These are phyloP conservation scores for Sporothrix brunneoviolacea DNA, from an alignment of 2,329 filamentous ascomycete species.

Conservation along the genomic window DNA sequence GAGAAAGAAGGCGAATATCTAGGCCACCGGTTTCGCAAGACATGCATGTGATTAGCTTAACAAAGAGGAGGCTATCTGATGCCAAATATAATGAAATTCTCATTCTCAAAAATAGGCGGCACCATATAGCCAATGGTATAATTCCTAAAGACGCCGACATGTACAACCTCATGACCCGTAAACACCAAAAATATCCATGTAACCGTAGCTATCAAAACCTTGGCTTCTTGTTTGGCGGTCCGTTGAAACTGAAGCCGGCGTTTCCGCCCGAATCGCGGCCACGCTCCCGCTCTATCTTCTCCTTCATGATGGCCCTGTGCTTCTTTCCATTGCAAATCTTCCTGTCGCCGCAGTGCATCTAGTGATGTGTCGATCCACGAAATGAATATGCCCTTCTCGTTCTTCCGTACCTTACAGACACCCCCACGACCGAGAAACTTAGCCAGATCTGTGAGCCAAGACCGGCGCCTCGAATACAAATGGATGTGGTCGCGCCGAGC, in stretches of 20 bases:
- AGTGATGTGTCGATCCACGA: constrained; percentile 89
- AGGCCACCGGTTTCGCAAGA: too few relatives aligned
- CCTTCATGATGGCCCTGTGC: constrained; percentile 88
- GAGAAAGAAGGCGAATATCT: too few relatives aligned
- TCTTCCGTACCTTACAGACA: constrained; percentile 84
- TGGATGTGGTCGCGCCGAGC: constrained; percentile 73
- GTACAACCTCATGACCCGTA: not conserved
- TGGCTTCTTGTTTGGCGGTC: constrained; percentile 42
- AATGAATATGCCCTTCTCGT: constrained; percentile 75
- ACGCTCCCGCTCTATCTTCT: constrained; percentile 68
- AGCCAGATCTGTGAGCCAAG: constrained; percentile 80
- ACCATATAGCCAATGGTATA: not conserved
- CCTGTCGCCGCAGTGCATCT: constrained; percentile 71
- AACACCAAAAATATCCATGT: not conserved
- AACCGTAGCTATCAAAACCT: constrained; percentile 27
- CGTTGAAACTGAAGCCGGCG: constrained; percentile 10
- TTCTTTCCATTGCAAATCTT: constrained; percentile 77
- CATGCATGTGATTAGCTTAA: too few relatives aligned
- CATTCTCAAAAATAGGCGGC: not conserved
- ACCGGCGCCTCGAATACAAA: constrained; percentile 91
- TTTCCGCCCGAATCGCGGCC: constrained; percentile 35
- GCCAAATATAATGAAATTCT: not conserved
- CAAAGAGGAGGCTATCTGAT: too few relatives aligned
- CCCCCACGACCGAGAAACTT: constrained; percentile 82
- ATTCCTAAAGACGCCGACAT: not conserved